Conservation (phyloP, 129 eudicot genomes). For the Kitagawia praeruptora region DNA sequence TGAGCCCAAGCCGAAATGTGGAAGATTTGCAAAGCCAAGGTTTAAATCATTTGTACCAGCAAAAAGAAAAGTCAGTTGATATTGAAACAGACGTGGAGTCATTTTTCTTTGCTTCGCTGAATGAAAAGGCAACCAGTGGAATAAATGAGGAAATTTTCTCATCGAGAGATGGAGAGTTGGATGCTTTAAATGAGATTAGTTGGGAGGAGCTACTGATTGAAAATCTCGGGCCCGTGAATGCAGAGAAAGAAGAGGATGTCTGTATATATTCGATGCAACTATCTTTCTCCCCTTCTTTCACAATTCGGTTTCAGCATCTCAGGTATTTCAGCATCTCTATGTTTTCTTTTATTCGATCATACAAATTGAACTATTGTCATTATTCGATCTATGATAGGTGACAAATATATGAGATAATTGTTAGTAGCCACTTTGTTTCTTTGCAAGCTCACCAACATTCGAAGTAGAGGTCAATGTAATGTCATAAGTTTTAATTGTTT, state of each 20-base stretch:
- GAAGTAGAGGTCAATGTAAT: no score
- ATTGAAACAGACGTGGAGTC: conserved; percentile 29
- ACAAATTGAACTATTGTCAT: no score
- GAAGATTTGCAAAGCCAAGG: conserved; percentile 33
- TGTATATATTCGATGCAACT: no score
- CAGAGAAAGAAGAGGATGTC: conserved; percentile 23
- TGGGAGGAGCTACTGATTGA: conserved; percentile 57
- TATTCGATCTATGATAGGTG: no score
- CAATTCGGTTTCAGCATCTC: no score
- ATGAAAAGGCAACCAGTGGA: conserved; percentile 34
- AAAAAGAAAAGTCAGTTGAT: conserved; percentile 14
- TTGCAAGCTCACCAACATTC: no score
- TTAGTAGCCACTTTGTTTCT: no score
- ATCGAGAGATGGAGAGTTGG: conserved; percentile 17
- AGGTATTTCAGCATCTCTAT: no score
- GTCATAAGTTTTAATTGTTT: no score
- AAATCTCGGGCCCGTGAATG: conserved; percentile 25
- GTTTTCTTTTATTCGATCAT: no score
- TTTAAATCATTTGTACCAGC: conserved; percentile 17
- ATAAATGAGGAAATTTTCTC: conserved; percentile 13
- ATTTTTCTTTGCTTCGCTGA: conserved; percentile 37
- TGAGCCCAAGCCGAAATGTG: conserved; percentile 47
- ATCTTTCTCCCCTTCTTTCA: no score
- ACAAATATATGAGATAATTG: no score
- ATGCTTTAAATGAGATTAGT: conserved; percentile 25